These are phyloP conservation scores for Acorus calamus DNA, from an alignment of 106 monocot genomes.

Conservation along the genomic window DNA sequence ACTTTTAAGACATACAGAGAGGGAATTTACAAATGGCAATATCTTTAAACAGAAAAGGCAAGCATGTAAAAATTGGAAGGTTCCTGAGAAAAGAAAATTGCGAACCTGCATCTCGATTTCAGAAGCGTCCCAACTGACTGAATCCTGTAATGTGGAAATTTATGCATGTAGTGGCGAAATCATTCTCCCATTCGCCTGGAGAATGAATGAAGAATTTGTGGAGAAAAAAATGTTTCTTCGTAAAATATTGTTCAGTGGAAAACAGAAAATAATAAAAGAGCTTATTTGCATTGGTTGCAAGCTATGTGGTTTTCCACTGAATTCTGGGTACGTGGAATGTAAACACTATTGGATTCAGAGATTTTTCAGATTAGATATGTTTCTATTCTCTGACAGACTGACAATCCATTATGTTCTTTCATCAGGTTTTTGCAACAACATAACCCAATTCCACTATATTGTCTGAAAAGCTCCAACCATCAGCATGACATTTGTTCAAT, in stretches of 20 bases:
- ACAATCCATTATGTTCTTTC: neutral
- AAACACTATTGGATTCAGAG: neutral
- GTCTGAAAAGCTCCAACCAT: conserved; percentile 27
- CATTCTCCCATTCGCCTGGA: conserved; percentile 4
- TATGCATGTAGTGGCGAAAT: conserved; percentile 27
- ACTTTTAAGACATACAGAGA: no score
- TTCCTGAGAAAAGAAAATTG: conserved; percentile 10
- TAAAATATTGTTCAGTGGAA: conserved; percentile 11
- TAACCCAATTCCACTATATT: conserved; percentile 20
- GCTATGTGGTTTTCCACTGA: conserved; percentile 29
- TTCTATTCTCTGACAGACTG: no score
- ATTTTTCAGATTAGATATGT: no score
- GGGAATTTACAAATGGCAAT: no score
- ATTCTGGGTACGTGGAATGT: conserved; percentile 23
- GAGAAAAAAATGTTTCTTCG: conserved; percentile 13
- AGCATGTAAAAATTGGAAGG: conserved; percentile 36
- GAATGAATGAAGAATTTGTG: conserved; percentile 4
- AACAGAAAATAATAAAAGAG: conserved; percentile 21
- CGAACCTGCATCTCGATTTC: conserved; percentile 18
- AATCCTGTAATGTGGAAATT: conserved; percentile 19
- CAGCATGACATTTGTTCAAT: conserved; percentile 33
- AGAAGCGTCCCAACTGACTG: conserved; percentile 14
- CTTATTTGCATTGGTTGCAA: conserved; percentile 35
- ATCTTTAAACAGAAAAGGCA: conserved; percentile 10
- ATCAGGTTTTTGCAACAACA: conserved; percentile 6